A percentile compares a stretch with the other conserved stretches of the same genome.
These are phyloP conservation scores for Cupressus sempervirens DNA, from an alignment of 75 land plant genomes.

Conservation along the genomic window DNA sequence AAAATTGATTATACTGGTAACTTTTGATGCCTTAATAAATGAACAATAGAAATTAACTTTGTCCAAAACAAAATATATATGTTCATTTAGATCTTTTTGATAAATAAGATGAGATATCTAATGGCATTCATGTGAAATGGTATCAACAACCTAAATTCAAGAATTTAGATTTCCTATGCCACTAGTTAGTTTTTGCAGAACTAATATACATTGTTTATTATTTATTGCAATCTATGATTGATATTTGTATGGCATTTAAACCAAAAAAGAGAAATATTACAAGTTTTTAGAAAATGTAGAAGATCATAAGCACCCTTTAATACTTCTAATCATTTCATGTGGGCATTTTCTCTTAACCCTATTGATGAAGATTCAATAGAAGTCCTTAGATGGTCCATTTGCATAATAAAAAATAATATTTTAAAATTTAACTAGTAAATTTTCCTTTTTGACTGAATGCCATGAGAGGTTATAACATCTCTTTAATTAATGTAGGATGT, in stretches of 20 bases:
- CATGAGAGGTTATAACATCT: no score
- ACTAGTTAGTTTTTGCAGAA: not conserved
- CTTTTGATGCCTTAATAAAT: not conserved
- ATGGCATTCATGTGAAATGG: not conserved
- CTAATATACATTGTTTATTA: not conserved
- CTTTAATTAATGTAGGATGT: no score
- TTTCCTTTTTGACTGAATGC: no score
- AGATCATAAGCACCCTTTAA: slow-evolving; percentile 56
- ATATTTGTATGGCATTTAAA: not conserved
- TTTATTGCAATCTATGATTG: not conserved
- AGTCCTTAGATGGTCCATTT: no score
- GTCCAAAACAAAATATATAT: not conserved
- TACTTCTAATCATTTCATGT: no score
- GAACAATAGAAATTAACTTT: not conserved
- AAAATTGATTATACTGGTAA: not conserved
- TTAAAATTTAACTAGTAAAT: no score
- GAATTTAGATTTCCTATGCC: not conserved
- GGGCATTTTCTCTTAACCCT: no score
- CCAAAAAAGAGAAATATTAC: not conserved
- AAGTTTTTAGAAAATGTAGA: not conserved
- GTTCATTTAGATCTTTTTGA: not conserved
- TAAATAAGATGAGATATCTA: not conserved
- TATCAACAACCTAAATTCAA: not conserved
- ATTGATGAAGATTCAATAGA: no score
- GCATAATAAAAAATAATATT: no score